These are phyloP conservation scores for Pterocarpus santalinus DNA, from an alignment of 306 rosid species.

Conservation along the genomic window DNA sequence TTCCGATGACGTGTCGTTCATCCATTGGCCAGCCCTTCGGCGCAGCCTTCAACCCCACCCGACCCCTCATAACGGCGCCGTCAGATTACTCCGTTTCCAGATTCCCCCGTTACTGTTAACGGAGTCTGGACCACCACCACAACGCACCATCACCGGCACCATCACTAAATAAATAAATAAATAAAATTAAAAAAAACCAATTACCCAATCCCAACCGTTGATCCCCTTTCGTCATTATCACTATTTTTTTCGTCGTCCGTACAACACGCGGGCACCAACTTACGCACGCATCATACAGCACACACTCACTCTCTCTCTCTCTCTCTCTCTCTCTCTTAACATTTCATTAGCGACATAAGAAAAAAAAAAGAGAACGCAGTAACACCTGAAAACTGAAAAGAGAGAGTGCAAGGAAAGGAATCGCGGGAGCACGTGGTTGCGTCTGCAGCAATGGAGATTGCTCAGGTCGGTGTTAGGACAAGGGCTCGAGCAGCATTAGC, in stretches of 20 bases:
- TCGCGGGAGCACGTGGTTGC: conserved; percentile 42
- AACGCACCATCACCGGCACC: conserved; percentile 44
- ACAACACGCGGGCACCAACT: conserved; percentile 50
- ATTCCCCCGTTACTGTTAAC: conserved; percentile 78
- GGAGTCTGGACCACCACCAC: conserved; percentile 71
- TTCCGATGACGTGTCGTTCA: conserved; percentile 47
- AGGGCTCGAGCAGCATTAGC: conserved; percentile 66
- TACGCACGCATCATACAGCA: conserved; percentile 36
- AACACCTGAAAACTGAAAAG: conserved; percentile 45
- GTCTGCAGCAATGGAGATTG: conserved; percentile 60
- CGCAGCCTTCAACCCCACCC: conserved; percentile 20
- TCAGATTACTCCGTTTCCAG: conserved; percentile 78
- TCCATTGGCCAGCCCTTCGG: conserved; percentile 47
- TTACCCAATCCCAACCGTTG: conserved; percentile 65
- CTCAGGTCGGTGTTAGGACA: conserved; percentile 65
- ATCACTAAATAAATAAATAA: conserved; percentile 41
- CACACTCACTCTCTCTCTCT: conserved; percentile 18
- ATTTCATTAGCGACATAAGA: conserved; percentile 22
- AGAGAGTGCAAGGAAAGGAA: conserved; percentile 50
- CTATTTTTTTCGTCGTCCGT: conserved; percentile 54
- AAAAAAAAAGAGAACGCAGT: conserved; percentile 10
- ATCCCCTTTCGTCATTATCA: conserved; percentile 49
- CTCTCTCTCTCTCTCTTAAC: conserved; percentile 47
- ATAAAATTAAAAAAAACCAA: conserved; percentile 50
- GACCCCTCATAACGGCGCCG: conserved; percentile 89